Evolutionary conservation across 73 alveolate species (phyloP), one percentile per base, ranked within the genome.

Genomic region (Paramecium octaurelia): DNA sequence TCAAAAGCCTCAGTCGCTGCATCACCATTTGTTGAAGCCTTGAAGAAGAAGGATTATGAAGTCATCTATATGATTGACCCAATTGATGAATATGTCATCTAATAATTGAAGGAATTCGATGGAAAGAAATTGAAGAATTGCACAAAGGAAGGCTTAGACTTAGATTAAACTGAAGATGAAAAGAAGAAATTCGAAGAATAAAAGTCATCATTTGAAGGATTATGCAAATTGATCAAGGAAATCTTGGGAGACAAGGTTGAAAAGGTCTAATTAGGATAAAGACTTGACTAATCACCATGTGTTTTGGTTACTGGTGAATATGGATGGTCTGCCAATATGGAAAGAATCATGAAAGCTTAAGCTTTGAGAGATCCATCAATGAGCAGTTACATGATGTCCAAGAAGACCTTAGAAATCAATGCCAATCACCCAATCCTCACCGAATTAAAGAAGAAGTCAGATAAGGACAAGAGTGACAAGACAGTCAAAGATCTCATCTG

Each of bases 291-390:
- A 94, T 97, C 99, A 44, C 99, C 99, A 46, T 98, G 99, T 93
- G 99, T 98, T 77, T 96, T 98, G 85, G 99, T 98, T 90, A 98
- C 99, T 75, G 97, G 99, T 36, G 99, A 98, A 94, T 95, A 97
- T 94, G 99, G 99, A 64, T 98, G 99, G 99, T 95, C 99, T 24
- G 99, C 99, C 46, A 98, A 98, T 97, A 98, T 98, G 99, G 99
- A 98, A 95, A 97, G 99, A 93, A 98, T 98, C 97, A 98, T 98
- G 99, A 94, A 94, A 87, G 99, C 99, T 50, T 99, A 98, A 95
- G 99, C 99, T 64, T 98, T 98, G 89, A 97, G 99, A 92, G 99
- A 98, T 95, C 93, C 96, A 93, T 96, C 99, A 86, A 98, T 98
- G 99, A 95, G 99, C 86, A 92, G 98, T 46, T 98, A 98, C 97